Percentiles rank a stretch among this genome's conserved stretches.
Evolutionary conservation across 345 rosid genomes (phyloP).

Genomic region (Diplotaxis tenuifolia): DNA sequence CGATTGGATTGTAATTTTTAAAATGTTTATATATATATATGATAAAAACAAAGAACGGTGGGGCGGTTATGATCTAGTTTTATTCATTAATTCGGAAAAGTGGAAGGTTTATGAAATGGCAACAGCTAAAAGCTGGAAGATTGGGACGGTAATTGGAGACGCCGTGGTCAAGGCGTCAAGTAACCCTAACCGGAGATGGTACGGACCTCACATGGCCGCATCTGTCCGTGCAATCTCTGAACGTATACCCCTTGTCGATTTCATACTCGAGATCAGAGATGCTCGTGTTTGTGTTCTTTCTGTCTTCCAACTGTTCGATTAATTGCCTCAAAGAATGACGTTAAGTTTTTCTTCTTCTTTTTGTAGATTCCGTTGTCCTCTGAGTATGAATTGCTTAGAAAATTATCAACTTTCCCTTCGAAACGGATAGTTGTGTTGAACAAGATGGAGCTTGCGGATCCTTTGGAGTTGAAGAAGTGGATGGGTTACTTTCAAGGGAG

Average conservation of each 20-base stretch:
- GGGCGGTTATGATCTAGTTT: no score
- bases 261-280: conserved; percentile 67
- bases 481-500: conserved; percentile 47
- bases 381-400: conserved; percentile 47
- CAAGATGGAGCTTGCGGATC: conserved; percentile 71
- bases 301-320: conserved; percentile 36
- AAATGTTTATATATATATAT: no score
- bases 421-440: conserved; percentile 62
- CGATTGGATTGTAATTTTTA: no score
- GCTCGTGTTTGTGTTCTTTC: conserved; percentile 53
- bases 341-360: background rate
- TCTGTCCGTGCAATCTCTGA: conserved; percentile 59
- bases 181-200: conserved; percentile 49
- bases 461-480: conserved; percentile 59
- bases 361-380: conserved; percentile 66
- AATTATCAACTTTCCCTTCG: conserved; percentile 20
- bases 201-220: conserved; percentile 73
- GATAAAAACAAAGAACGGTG: no score
- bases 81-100: no score
- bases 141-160: conserved; percentile 48
- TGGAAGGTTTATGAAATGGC: background rate
- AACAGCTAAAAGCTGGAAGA: conserved; percentile 31
- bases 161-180: conserved; percentile 43
- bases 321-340: conserved; percentile 39
- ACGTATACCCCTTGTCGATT: conserved; percentile 35